These are phyloP conservation scores for Mycena vitilis DNA, from an alignment of 768 basidiomycete genomes.

Conservation along the genomic window DNA sequence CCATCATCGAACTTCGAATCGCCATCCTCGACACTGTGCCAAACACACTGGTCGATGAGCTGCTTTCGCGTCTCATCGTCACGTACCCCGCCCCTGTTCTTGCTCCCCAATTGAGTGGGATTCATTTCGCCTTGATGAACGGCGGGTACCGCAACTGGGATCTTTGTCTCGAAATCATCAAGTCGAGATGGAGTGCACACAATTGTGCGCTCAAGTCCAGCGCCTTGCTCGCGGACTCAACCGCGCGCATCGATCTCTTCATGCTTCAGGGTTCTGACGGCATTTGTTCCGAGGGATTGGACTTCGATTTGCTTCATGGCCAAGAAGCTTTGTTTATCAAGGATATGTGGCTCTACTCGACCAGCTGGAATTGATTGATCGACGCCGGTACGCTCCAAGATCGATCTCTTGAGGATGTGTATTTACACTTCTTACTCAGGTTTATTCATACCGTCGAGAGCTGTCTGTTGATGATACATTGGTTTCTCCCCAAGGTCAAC, in stretches of 20 bases:
- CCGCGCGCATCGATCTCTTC: neutral
- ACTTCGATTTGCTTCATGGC: neutral
- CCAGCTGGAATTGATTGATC: no score
- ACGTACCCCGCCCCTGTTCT: neutral
- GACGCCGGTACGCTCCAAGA: no score
- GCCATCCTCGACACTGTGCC: no score
- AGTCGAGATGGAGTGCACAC: neutral
- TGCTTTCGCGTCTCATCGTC: no score
- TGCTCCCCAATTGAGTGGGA: conserved; percentile 4
- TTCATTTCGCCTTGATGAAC: neutral
- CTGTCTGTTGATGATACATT: no score
- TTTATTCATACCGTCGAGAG: no score
- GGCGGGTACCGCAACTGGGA: neutral
- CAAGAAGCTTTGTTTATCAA: neutral
- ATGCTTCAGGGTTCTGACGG: neutral
- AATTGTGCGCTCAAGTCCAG: neutral
- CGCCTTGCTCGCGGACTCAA: neutral
- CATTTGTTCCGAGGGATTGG: neutral
- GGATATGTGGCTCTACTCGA: no score
- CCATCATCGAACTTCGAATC: no score
- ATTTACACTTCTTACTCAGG: no score
- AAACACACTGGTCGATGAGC: no score
- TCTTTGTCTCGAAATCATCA: conserved; percentile 4
- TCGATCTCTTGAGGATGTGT: no score
- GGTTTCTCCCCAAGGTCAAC: no score